phyloP scores from a whole-genome alignment of 2,329 filamentous ascomycete species.

The Lachnellula willkommii region DNA sequence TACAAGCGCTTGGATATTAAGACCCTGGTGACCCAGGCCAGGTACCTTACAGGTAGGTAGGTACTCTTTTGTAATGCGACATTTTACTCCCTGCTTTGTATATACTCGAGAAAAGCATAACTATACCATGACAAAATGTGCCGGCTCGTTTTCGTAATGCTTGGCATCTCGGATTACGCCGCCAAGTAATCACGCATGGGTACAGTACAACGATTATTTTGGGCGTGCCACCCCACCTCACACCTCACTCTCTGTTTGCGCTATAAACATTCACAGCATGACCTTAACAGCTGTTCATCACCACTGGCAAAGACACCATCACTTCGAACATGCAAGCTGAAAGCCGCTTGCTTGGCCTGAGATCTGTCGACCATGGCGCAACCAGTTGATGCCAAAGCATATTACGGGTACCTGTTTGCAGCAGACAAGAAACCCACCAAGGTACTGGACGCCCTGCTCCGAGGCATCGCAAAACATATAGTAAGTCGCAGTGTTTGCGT shows the following conservation, averaged over 20 bases:
- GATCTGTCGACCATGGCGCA: slow-evolving; percentile 15
- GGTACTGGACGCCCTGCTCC: slow-evolving; percentile 61
- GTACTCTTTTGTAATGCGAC: no score
- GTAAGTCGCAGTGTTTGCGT: slow-evolving; percentile 44
- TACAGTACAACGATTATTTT: background rate
- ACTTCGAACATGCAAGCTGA: slow-evolving; percentile 12
- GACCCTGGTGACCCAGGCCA: no score
- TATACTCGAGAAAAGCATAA: no score
- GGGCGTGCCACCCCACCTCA: background rate
- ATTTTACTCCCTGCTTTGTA: no score
- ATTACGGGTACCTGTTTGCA: slow-evolving; percentile 64
- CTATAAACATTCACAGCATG: slow-evolving; percentile 6
- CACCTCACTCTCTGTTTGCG: background rate
- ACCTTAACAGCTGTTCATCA: background rate
- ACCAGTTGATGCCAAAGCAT: slow-evolving; percentile 25
- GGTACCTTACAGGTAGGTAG: no score
- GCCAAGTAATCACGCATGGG: background rate
- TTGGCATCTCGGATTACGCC: background rate
- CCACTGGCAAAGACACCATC: background rate
- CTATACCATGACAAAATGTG: no score
- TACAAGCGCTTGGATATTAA: no score
- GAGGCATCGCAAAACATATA: slow-evolving; percentile 64
- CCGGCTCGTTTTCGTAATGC: background rate
- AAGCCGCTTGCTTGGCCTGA: slow-evolving; percentile 1
- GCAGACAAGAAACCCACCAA: slow-evolving; percentile 62